Conservation (phyloP, 306 rosid species). For the Betula pendula region DNA sequence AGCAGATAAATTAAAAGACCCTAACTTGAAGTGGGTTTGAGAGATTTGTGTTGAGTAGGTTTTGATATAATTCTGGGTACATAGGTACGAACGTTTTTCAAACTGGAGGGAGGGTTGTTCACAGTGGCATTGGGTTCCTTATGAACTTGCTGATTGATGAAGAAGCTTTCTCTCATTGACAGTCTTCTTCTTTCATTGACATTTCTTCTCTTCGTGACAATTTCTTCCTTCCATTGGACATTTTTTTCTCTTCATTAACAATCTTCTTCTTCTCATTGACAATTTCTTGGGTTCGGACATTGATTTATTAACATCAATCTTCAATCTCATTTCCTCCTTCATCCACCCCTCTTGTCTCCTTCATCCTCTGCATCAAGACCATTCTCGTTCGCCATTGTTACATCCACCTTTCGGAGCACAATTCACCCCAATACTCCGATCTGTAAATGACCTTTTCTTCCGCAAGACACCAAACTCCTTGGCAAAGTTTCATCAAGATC, state of each 20-base stretch:
- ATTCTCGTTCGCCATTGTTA: slow-evolving; percentile 21
- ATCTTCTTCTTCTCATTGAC: slow-evolving; percentile 32
- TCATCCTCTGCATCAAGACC: slow-evolving; percentile 26
- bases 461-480: no score
- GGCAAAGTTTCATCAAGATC: slow-evolving; percentile 44
- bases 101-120: slow-evolving; percentile 48
- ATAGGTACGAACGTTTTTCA: slow-evolving; percentile 38
- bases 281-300: slow-evolving; percentile 32
- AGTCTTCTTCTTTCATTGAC: slow-evolving; percentile 38
- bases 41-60: slow-evolving; percentile 39
- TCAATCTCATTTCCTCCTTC: slow-evolving; percentile 48
- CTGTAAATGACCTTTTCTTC: slow-evolving; percentile 58
- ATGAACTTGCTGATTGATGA: slow-evolving; percentile 50
- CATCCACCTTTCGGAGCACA: slow-evolving; percentile 34
- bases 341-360: slow-evolving; percentile 21
- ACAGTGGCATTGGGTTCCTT: slow-evolving; percentile 33
- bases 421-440: slow-evolving; percentile 21
- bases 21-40: slow-evolving; percentile 49
- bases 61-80: slow-evolving; percentile 36
- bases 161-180: slow-evolving; percentile 32
- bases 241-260: slow-evolving; percentile 27
- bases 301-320: slow-evolving; percentile 62
- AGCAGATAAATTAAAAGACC: neutral
- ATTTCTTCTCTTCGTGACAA: slow-evolving; percentile 18
- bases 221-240: slow-evolving; percentile 24